Evolutionary conservation across 2,329 filamentous ascomycete species (phyloP), one percentile per base, ranked within the genome.

Genomic region (Phoma herbarum): DNA sequence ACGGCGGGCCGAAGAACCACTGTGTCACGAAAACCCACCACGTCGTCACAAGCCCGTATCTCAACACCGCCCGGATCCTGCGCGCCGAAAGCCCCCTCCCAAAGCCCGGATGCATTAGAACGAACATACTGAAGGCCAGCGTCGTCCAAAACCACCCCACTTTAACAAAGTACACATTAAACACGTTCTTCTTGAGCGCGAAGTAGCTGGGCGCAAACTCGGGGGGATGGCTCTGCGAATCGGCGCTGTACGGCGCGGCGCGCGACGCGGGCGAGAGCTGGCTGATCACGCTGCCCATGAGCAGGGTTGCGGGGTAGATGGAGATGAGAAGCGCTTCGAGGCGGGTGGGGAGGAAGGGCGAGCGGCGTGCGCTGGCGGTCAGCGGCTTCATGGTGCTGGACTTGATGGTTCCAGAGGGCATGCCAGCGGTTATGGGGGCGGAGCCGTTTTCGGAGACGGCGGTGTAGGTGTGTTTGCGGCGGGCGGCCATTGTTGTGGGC

Each of bases 121-220:
- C 76, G 61, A 97, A 92, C 16, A 86, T 77, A 31, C 85, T 78
- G 70, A 97, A 93, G 0, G 91, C 89, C 10, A 86, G 74, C 0
- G 91, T 93, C 28, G 92, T 88, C 95, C 95, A 99, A 48, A 89
- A 85, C 95, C 95, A 99, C 61, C 94, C 94, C 52, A 91, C 84
- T 83, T 99, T 99, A 71, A 99, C 95, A 73, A 98, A 99, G 70
- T 93, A 85, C 45, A 90, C 78, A 75, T 99, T 99, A 85, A 98
- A 90, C 51, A 97, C 69, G 80, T 99, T 99, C 76, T 88, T 85
- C 79, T 99, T 99, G 69, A 90, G 90, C 45, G 95, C 94, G 76
- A 99, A 99, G 82, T 98, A 99, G 74, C 85, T 89, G 2, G 91
- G 91, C 49, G 89, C 86, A 4, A 82, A 76, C 39, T 77, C 73